Evolutionary conservation across 139 green algal genomes (phyloP), one percentile per base, ranked within the genome.

Genomic region (Axilococcus clingmanii): DNA sequence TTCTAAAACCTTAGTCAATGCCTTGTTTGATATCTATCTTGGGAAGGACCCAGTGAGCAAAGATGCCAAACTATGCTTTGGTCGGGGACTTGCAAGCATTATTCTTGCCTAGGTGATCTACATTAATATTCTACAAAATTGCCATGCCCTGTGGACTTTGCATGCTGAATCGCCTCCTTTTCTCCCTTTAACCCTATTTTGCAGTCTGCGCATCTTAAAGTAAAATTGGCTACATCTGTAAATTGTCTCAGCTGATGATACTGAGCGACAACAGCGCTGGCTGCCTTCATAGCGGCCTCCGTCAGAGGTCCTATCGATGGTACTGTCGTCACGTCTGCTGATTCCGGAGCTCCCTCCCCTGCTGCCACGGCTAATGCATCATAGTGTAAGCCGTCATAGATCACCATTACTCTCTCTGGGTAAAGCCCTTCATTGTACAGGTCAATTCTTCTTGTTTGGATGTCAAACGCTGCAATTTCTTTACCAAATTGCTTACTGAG

Each of bases 381-480:
- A 67, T 90, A 90, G 57, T 90, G 82, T 40, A 91, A 61, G 24
- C 82, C 75, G 34, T 87, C 73, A 52, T 87, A 83, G 4, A 87
- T 49, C n/a, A 87, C 41, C 71, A 84, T 65, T 30, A 56, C 72
- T 0, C 72, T 50, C 40, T 84, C 57, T 9, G 6, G 22, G 47
- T 83, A 81, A 2, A 65, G 73, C 9, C 54, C 73, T 40, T 89
- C 59, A 0, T 83, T 85, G 63, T 93, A 96, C 22, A 91, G 45
- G 58, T 95, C 86, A 61, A 84, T 40, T 6, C 85, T 69, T 53
- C 79, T 66, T 11, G 85, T 92, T 28, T 80, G 75, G 30, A 94
- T 89, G 69, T 96, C 90, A 63, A 85, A 95, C 2, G 87, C 89
- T 2, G 85, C 88, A 34, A 98, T 91, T 67, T 96, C 80, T 4